Evolutionary conservation across 257 asterid species (phyloP), one percentile per base, ranked within the genome.

Genomic region (Voacanga thouarsii): DNA sequence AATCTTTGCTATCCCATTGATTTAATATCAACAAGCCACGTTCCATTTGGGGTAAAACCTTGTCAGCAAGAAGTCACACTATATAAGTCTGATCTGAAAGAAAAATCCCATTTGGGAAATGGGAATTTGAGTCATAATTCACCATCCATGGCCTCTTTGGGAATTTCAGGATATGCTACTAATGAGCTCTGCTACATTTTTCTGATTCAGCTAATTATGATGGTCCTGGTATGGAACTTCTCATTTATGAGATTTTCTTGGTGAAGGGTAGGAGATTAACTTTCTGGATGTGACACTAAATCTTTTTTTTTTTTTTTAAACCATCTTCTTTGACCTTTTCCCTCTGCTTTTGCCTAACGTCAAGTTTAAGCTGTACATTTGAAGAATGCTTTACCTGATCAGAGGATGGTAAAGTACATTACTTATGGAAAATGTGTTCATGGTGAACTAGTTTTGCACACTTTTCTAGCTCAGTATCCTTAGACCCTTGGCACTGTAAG

Each of bases 31-130:
- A 60, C 80, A 37, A 74, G 71, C 7, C 26, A 89, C 55, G 89
- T 69, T 7, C 99, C 98, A 0, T 83, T 85, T 71, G 99, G 97
- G 71, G 96, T 96, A 10, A 86, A 86, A 53, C 84, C 76, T 43
- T 96, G 99, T 83, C 83, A 79, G 33, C 81, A 82, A 70, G 82
- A 82, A 65, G 71, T 57, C n/a, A 82, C 79, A 39, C 79, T 77
- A 30, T 30, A 60, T 53, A 84, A 81, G 81, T 60, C 72, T 18
- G 61, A 73, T 65, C 81, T 73, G 50, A 82, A 82, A 69, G 50
- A 68, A 59, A 82, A 81, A 71, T 80, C 84, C 53, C 78, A 75
- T 56, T 65, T 83, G 81, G 89, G 75, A 19, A 63, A 82, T 57
- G 75, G 55, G 81, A 78, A 75, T 24, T 74, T 70, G 87, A 76